phyloP scores from a whole-genome alignment of 305 asterid species.

The Rubia tinctorum region DNA sequence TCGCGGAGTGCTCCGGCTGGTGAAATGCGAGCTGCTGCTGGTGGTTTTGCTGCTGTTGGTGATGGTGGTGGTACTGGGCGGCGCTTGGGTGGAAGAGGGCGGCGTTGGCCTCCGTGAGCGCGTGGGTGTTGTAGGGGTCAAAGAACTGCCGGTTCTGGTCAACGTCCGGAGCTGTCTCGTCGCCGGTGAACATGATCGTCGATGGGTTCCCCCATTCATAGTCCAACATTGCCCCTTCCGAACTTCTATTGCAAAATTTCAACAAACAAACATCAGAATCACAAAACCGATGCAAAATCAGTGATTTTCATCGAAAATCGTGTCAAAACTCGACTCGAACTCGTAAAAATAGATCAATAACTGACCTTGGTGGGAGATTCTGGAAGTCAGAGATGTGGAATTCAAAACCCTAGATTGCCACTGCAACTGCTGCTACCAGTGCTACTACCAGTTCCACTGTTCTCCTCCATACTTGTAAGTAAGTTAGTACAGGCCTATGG shows the following conservation, averaged over 20 bases:
- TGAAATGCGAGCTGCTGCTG: constrained; percentile 30
- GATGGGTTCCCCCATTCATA: constrained; percentile 87
- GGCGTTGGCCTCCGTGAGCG: constrained; percentile 35
- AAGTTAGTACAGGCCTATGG: background rate
- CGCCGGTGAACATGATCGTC: constrained; percentile 55
- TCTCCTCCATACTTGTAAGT: constrained; percentile 14
- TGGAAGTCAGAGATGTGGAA: constrained; percentile 21
- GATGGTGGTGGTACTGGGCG: constrained; percentile 23
- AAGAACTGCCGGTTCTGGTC: constrained; percentile 51
- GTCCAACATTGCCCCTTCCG: constrained; percentile 53
- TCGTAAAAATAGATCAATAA: background rate
- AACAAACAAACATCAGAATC: too few relatives aligned
- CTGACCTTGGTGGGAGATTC: constrained; percentile 24
- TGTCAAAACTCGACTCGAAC: too few relatives aligned
- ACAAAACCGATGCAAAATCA: background rate
- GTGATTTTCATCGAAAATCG: too few relatives aligned
- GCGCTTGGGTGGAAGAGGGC: constrained; percentile 29
- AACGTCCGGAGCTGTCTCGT: constrained; percentile 43
- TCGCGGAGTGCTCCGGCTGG: constrained; percentile 22
- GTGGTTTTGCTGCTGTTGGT: background rate
- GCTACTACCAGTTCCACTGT: background rate
- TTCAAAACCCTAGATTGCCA: constrained; percentile 28
- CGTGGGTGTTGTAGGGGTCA: constrained; percentile 52
- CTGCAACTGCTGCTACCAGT: background rate
- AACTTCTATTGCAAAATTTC: background rate